Base-by-base conservation (phyloP, 306 rosid species). In the Cicer bijugum region DNA sequence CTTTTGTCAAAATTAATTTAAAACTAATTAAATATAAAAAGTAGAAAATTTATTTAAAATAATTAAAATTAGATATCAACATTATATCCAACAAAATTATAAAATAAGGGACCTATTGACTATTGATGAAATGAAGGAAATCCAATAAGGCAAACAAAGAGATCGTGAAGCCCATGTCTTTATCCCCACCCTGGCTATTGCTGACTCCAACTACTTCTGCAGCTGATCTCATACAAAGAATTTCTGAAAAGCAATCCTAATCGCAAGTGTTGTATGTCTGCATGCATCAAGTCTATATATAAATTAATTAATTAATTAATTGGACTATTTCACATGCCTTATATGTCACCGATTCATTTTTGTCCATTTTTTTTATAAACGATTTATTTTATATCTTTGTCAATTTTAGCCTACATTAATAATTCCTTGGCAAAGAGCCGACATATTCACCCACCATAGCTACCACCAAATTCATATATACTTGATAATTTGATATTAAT, bases 101-200 rank as follows among this genome's bases (percentile, higher is more conserved):
- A 28, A 28, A 28, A 4, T 4, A 28, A 3, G 35, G 35, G 35
- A 4, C 35, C 35, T 28, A 28, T 50, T 50, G 55, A 12, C 14
- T 9, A 73, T 62, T 67, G 55, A 42, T 5, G 39, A 77, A 43
- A 43, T 84, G 80, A 76, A 60, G 84, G 62, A 61, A 73, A 69
- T 35, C 75, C 84, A 82, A 82, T 67, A 53, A 78, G 42, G 61
- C 12, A 58, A 33, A 12, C 76, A 67, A 75, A 62, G n/a, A 0
- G 78, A 67, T 78, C 80, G 86, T 75, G 82, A 85, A 79, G 76
- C 80, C 81, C 85, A 55, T 75, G 71, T 81, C 77, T 53, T 67
- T 71, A 57, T 71, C 57, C 70, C 38, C 72, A 72, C 73, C 57
- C 81, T 62, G 75, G 74, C 77, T 40, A 67, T 69, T 69, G 83